Base-by-base conservation (phyloP, 2,329 filamentous ascomycete species). In the Epichloe coenophiala region DNA sequence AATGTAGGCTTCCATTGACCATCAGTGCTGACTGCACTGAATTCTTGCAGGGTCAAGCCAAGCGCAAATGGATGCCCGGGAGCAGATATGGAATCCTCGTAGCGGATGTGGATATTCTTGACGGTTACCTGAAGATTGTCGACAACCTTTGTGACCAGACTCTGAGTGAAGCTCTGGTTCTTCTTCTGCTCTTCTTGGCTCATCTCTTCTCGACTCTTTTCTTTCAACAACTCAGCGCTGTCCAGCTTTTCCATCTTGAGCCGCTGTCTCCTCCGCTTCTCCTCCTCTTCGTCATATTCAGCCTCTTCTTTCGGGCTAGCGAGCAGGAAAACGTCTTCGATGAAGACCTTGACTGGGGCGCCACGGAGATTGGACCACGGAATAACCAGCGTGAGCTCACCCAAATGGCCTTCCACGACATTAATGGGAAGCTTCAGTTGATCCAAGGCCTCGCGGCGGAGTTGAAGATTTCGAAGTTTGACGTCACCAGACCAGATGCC, bases 401-500 rank as follows among this genome's bases (percentile, higher is more conserved):
- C 93, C 42, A 99, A 78, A 61, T 98, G 90, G 54, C 93, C 93
- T 68, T 95, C 88, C 52, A 95, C 81, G 39, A 99, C 93, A 64
- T 99, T 98, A 61, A 99, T 83, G 48, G 93, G 93, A 5, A 99
- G 80, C 66, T 88, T 94, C 58, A 99, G 80, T 73, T 98, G 94
- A 65, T 99, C 93, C 57, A 99, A 83, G 17, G 93, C 93, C 74
- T 98, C 93, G 52, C 87, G 81, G 51, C 90, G 88, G 45, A 99
- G 78, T 71, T 98, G 87, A 53, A 99, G 83, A 61, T 98, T 84
- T 54, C 84, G 83, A 44, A 99, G 77, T 71, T 95, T 95, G 62
- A 98, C 93, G 72, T 99, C 93, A 60, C 94, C 93, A 21, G 88
- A 95, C 93, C 91, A 98, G 62, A 98, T 98, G 56, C 94, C 93